Evolutionary conservation across 768 basidiomycete genomes (phyloP).

Genomic region (Mycena alexandri): DNA sequence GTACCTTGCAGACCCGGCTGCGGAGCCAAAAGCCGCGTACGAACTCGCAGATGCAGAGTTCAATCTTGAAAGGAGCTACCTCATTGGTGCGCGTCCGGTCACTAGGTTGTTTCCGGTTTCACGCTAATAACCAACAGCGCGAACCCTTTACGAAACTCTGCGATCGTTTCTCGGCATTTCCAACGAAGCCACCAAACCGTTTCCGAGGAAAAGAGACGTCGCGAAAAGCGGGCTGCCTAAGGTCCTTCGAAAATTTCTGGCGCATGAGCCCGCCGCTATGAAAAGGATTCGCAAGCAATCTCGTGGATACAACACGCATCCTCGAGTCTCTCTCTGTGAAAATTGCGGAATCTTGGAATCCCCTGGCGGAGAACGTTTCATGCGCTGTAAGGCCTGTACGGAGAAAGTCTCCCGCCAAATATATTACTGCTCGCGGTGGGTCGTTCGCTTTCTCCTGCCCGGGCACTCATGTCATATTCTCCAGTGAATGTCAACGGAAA

Average conservation of each 20-base stretch:
- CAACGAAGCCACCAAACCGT: no score
- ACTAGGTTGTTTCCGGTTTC: no score
- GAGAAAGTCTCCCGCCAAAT: slow-evolving; percentile 8
- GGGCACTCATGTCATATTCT: background rate
- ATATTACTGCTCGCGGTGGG: slow-evolving; percentile 15
- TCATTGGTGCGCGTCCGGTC: background rate
- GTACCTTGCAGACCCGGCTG: slow-evolving; percentile 10
- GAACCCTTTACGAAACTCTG: slow-evolving; percentile 3
- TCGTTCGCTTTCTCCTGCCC: background rate
- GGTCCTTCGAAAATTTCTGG: background rate
- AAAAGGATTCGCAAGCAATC: background rate
- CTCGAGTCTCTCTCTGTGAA: background rate
- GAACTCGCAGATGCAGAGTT: slow-evolving; percentile 10
- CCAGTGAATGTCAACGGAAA: slow-evolving; percentile 14
- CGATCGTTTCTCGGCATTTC: background rate
- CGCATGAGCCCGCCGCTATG: background rate
- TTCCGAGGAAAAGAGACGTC: background rate
- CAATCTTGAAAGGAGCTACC: slow-evolving; percentile 3
- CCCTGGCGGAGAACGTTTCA: slow-evolving; percentile 7
- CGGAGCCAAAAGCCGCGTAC: background rate
- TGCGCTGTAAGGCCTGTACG: slow-evolving; percentile 13
- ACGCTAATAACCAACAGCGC: background rate
- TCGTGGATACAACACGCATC: background rate
- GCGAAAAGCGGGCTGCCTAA: slow-evolving; percentile 5
- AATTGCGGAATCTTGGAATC: background rate